phyloP scores from a whole-genome alignment of 129 eudicot species.

The Chrysanthemum seticuspe region DNA sequence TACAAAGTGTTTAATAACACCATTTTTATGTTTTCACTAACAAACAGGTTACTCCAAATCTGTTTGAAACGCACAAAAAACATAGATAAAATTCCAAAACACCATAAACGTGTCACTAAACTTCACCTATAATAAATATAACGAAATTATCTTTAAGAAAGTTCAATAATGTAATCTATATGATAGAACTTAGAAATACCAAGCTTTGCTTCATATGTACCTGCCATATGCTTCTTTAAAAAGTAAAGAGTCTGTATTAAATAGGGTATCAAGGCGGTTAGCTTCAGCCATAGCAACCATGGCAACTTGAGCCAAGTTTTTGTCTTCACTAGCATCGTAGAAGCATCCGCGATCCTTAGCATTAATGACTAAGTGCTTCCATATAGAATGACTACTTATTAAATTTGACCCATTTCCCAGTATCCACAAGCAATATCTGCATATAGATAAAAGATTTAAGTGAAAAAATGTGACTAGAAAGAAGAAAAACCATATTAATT shows the following conservation, averaged over 20 bases:
- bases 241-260: slow-evolving; percentile 33
- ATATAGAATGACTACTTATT: slow-evolving; percentile 52
- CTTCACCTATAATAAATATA: not conserved
- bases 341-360: slow-evolving; percentile 59
- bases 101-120: slow-evolving; percentile 41
- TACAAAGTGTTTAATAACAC: not conserved
- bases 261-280: slow-evolving; percentile 32
- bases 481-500: not conserved
- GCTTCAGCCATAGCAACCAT: slow-evolving; percentile 32
- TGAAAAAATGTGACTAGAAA: too few relatives aligned
- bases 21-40: not conserved
- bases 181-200: too few relatives aligned
- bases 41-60: not conserved
- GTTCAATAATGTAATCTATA: too few relatives aligned
- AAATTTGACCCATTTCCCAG: slow-evolving; percentile 61
- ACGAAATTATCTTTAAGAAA: not conserved
- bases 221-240: slow-evolving; percentile 52
- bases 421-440: slow-evolving; percentile 77
- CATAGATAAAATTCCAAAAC: not conserved
- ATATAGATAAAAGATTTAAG: not conserved
- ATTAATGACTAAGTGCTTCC: slow-evolving; percentile 59
- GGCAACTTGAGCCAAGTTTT: slow-evolving; percentile 39
- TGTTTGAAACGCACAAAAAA: not conserved
- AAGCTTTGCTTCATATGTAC: slow-evolving; percentile 25
- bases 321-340: slow-evolving; percentile 50